phyloP scores from a whole-genome alignment of 1,284 basidiomycete species.

The Cryptococcus floricola region DNA sequence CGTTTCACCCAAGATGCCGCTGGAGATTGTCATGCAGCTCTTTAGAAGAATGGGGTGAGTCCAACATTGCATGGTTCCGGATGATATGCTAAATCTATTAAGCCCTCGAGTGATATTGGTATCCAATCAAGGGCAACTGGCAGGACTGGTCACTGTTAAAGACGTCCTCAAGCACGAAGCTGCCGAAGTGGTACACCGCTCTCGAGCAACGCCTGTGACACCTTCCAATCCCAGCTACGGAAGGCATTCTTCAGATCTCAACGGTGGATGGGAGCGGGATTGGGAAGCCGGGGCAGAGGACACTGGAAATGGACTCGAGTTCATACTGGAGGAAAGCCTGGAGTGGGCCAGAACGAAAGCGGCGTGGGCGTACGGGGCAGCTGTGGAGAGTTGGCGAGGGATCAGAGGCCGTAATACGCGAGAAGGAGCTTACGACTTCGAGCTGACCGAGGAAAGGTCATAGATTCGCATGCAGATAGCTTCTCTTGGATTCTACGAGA shows the following conservation, averaged over 20 bases:
- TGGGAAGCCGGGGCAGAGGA: conserved; percentile 8
- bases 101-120: conserved; percentile 93
- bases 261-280: conserved; percentile 9
- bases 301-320: conserved; percentile 15
- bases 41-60: conserved; percentile 93
- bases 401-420: conserved; percentile 7
- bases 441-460: conserved; percentile 12
- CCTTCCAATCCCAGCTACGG: conserved; percentile 4
- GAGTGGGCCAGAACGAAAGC: conserved; percentile 16
- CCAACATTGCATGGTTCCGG: not conserved
- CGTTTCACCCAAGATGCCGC: conserved; percentile 84
- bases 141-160: conserved; percentile 90
- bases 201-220: conserved; percentile 5
- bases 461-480: too few species aligned
- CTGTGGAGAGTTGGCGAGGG: conserved; percentile 7
- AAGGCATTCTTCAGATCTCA: conserved; percentile 1
- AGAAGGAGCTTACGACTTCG: conserved; percentile 16
- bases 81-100: conserved; percentile 5
- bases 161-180: conserved; percentile 84
- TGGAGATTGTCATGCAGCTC: conserved; percentile 94
- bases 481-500: too few species aligned
- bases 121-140: conserved; percentile 73
- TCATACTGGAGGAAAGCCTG: conserved; percentile 19
- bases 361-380: conserved; percentile 12
- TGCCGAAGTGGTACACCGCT: conserved; percentile 26